These are phyloP conservation scores for Aegilops bicornis DNA, from an alignment of 176 grass and related monocot genomes.

Conservation along the genomic window DNA sequence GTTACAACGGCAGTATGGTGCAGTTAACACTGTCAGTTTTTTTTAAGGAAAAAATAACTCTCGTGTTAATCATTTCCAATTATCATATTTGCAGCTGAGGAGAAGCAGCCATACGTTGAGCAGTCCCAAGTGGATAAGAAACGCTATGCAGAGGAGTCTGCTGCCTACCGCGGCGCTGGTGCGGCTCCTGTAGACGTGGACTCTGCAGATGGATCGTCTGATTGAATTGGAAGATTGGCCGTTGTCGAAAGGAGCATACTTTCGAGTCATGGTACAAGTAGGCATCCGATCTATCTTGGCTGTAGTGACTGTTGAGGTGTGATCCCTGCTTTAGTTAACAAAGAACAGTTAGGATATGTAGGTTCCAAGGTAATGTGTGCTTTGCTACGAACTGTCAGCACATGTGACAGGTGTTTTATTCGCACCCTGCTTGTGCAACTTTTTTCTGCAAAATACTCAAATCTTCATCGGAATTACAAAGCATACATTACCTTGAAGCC, in stretches of 20 bases:
- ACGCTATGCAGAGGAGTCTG: slow-evolving; percentile 67
- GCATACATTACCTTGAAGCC: too few species aligned
- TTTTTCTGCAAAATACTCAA: too few species aligned
- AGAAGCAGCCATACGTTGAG: slow-evolving; percentile 57
- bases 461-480: too few species aligned
- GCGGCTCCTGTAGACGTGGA: slow-evolving; percentile 32
- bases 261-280: not conserved
- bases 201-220: slow-evolving; percentile 39
- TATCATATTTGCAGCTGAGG: slow-evolving; percentile 51
- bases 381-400: not conserved
- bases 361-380: not conserved
- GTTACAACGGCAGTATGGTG: not conserved
- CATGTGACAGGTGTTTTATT: not conserved
- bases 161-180: slow-evolving; percentile 46
- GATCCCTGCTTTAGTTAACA: not conserved
- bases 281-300: not conserved
- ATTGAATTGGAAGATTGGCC: slow-evolving; percentile 10
- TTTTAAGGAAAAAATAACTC: not conserved
- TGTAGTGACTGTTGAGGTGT: not conserved
- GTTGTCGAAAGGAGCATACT: not conserved
- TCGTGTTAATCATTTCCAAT: not conserved
- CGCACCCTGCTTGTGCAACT: not conserved
- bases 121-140: slow-evolving; percentile 63
- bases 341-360: not conserved
- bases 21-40: not conserved